A percentile compares a stretch with the other conserved stretches of the same genome.
phyloP scores from a whole-genome alignment of 2,329 filamentous ascomycete genomes.

The Verticillium albo-atrum region DNA sequence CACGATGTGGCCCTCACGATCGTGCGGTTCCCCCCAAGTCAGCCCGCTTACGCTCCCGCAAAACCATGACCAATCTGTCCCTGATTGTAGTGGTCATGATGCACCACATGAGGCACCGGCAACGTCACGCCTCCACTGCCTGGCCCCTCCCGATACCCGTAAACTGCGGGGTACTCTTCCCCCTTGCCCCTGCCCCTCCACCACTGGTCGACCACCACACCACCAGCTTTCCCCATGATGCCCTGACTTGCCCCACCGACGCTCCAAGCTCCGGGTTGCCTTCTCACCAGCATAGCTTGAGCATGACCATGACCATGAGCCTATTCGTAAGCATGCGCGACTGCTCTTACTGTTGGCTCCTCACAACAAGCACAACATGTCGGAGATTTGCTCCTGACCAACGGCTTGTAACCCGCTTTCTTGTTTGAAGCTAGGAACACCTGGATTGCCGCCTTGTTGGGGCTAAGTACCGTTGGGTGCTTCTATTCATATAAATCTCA shows the following conservation, averaged over 20 bases:
- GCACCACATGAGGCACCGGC: neutral
- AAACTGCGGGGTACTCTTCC: neutral
- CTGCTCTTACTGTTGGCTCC: neutral
- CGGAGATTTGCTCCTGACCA: neutral
- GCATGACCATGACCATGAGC: too few relatives aligned
- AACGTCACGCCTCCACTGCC: neutral
- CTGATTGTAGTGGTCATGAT: neutral
- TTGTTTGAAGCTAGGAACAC: too few relatives aligned
- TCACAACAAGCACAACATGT: neutral
- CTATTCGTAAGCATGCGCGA: neutral
- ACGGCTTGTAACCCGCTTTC: too few relatives aligned
- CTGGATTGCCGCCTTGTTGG: too few relatives aligned
- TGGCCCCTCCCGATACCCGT: neutral
- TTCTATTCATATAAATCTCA: neutral
- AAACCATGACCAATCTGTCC: neutral
- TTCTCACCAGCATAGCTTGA: too few relatives aligned
- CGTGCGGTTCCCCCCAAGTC: too few relatives aligned
- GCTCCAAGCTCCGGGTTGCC: too few relatives aligned
- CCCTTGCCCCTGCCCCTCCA: neutral
- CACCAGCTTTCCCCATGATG: neutral
- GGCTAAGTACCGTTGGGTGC: too few relatives aligned
- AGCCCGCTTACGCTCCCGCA: neutral
- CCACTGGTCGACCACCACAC: neutral
- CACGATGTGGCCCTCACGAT: neutral
- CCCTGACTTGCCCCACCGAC: neutral